phyloP scores from a whole-genome alignment of 1,284 basidiomycete genomes.

The Volvariella surrecta region DNA sequence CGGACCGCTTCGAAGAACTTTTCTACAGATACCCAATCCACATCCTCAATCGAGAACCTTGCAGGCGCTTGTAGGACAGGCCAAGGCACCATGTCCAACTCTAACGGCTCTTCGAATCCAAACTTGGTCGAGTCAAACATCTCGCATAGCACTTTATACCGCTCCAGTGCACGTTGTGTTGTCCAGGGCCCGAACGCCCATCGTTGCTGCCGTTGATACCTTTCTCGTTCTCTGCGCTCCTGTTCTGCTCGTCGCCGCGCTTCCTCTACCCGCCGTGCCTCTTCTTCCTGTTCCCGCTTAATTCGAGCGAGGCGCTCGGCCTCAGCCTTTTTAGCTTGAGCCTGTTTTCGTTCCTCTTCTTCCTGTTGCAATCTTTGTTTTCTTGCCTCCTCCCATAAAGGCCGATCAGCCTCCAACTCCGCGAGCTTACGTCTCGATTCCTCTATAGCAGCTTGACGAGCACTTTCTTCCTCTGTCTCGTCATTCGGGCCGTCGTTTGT shows the following conservation, averaged over 20 bases:
- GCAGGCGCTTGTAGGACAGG: constrained; percentile 49
- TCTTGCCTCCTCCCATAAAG: constrained; percentile 50
- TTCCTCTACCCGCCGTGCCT: constrained; percentile 21
- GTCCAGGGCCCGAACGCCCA: constrained; percentile 55
- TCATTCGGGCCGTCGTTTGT: not conserved
- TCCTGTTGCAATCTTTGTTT: constrained; percentile 36
- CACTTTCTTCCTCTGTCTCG: constrained; percentile 17
- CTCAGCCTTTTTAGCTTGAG: constrained; percentile 23
- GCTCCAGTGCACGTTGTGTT: constrained; percentile 50
- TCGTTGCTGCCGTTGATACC: constrained; percentile 33
- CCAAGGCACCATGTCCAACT: constrained; percentile 62
- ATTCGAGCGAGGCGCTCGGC: constrained; percentile 17
- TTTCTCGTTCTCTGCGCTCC: constrained; percentile 32
- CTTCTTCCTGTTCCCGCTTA: constrained; percentile 18
- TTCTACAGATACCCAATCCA: constrained; percentile 62
- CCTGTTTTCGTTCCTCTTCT: constrained; percentile 30
- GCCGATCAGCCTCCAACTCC: constrained; percentile 57
- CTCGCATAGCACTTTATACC: constrained; percentile 49
- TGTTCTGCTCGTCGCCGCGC: constrained; percentile 25
- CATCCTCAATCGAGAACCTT: constrained; percentile 46
- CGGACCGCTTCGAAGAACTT: constrained; percentile 53
- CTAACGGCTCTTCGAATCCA: constrained; percentile 36
- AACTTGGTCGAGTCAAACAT: constrained; percentile 56
- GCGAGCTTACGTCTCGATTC: constrained; percentile 61
- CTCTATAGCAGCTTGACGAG: constrained; percentile 39